These are phyloP conservation scores for Spinacia oleracea DNA, from an alignment of 179 eudicot species.

Conservation along the genomic window DNA sequence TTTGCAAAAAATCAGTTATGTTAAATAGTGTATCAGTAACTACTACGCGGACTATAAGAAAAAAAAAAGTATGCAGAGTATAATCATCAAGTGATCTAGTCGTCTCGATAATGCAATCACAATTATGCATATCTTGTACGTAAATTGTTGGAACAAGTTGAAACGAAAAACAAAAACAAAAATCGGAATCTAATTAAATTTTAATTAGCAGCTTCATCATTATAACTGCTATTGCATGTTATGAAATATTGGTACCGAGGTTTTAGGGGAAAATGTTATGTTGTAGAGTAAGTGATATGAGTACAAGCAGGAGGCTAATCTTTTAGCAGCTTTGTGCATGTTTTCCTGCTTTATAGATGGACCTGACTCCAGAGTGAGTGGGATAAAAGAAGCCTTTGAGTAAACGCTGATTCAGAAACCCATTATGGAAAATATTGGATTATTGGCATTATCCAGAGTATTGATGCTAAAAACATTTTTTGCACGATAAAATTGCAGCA, in stretches of 20 bases:
- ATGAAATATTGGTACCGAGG: background rate
- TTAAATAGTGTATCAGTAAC: too few species aligned
- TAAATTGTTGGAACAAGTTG: too few species aligned
- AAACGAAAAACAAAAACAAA: too few species aligned
- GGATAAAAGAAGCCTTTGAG: conserved; percentile 9
- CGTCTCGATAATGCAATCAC: too few species aligned
- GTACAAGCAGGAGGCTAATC: background rate
- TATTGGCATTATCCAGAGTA: background rate
- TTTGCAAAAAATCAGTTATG: too few species aligned
- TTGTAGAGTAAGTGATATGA: background rate
- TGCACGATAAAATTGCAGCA: background rate
- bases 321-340: background rate
- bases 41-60: too few species aligned
- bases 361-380: background rate
- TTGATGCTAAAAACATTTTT: background rate
- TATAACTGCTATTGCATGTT: too few species aligned
- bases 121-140: too few species aligned
- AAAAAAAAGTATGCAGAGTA: too few species aligned
- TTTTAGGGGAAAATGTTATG: background rate
- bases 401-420: conserved; percentile 4
- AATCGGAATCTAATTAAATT: too few species aligned
- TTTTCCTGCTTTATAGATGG: background rate
- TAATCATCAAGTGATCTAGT: too few species aligned
- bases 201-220: too few species aligned
- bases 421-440: background rate